Conservation (phyloP, 805 yeast genomes). For the Ogataea henricii region DNA sequence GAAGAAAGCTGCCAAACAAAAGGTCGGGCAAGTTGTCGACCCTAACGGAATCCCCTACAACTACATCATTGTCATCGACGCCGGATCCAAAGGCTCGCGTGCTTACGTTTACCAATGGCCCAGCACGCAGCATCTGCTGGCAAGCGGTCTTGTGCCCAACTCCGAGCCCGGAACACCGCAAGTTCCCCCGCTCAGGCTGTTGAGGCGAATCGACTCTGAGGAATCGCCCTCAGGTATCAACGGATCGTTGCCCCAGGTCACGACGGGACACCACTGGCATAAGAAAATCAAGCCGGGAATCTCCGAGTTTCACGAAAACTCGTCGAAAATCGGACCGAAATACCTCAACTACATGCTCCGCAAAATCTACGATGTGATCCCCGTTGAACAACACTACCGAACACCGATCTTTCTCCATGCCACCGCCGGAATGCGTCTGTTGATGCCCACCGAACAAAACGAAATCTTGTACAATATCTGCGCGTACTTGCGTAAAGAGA, state of each 20-base stretch:
- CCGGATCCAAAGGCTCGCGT: conserved; percentile 67
- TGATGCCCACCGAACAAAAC: conserved; percentile 50
- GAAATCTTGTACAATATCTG: conserved; percentile 51
- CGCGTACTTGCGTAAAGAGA: conserved; percentile 45
- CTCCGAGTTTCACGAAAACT: conserved; percentile 48
- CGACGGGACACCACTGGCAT: conserved; percentile 47
- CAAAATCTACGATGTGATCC: conserved; percentile 52
- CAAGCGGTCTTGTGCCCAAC: conserved; percentile 11
- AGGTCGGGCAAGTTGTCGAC: conserved; percentile 34
- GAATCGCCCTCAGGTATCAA: not conserved
- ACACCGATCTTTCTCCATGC: conserved; percentile 73
- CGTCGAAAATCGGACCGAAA: conserved; percentile 52
- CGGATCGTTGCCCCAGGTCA: conserved; percentile 26
- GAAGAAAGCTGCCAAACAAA: conserved; percentile 15
- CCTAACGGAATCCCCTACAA: conserved; percentile 53
- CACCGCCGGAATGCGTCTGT: conserved; percentile 66
- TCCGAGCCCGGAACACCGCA: not conserved
- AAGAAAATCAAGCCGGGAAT: conserved; percentile 59
- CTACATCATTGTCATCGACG: conserved; percentile 61
- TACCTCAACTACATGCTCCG: conserved; percentile 53
- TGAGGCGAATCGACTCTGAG: conserved; percentile 10
- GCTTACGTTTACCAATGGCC: conserved; percentile 62
- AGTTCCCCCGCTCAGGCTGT: conserved; percentile 4
- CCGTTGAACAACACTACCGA: conserved; percentile 57
- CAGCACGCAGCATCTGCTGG: conserved; percentile 36